Percentiles rank a stretch among this genome's conserved stretches.
phyloP scores from a whole-genome alignment of 1,284 basidiomycete genomes.

The Heterobasidion occidentale region DNA sequence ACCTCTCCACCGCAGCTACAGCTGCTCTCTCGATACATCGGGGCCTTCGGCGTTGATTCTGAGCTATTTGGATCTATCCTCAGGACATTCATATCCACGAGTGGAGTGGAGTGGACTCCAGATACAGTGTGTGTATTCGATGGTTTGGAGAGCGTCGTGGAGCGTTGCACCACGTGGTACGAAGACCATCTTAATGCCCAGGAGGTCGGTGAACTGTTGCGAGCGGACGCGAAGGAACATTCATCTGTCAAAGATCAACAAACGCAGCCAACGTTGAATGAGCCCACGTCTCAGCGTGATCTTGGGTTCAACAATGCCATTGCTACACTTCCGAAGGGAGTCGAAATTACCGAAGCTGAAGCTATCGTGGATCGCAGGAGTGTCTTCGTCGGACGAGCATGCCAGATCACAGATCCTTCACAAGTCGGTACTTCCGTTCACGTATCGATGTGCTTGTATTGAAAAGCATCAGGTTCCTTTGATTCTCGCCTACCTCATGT shows the following conservation, averaged over 20 bases:
- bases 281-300: too few relatives aligned
- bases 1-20: conserved; percentile 74
- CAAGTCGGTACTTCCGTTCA: conserved; percentile 38
- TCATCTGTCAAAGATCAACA: background rate
- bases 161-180: conserved; percentile 67
- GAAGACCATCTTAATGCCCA: conserved; percentile 50
- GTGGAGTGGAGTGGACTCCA: conserved; percentile 66
- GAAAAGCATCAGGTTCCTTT: conserved; percentile 48
- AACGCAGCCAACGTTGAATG: background rate
- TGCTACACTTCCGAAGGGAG: conserved; percentile 44
- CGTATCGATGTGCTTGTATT: conserved; percentile 1
- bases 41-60: conserved; percentile 67
- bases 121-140: conserved; percentile 85
- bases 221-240: conserved; percentile 41
- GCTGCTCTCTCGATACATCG: conserved; percentile 81
- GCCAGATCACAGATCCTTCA: conserved; percentile 67
- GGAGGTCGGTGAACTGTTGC: conserved; percentile 45
- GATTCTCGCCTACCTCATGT: conserved; percentile 65
- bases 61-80: conserved; percentile 71
- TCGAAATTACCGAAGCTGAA: conserved; percentile 61
- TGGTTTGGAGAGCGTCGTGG: conserved; percentile 73
- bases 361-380: conserved; percentile 82
- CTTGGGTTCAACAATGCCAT: background rate
- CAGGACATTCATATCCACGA: conserved; percentile 74
- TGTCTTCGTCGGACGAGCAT: conserved; percentile 77